Base-by-base conservation (phyloP, 345 rosid genomes). In the Brassica incana region DNA sequence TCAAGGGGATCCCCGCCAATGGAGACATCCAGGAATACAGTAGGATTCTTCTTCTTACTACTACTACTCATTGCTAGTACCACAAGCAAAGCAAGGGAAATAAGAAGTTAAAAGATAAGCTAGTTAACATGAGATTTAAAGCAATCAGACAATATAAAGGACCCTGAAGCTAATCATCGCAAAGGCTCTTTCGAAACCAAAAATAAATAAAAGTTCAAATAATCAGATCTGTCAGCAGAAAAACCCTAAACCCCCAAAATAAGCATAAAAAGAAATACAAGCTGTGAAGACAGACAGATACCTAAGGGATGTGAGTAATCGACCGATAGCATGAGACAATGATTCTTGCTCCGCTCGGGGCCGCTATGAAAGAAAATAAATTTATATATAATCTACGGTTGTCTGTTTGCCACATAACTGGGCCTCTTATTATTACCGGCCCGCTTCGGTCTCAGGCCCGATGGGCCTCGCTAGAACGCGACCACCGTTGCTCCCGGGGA, bases 21-120 rank as follows among this genome's bases (percentile, higher is more conserved):
- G 0, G 97, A 90, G 67, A 93, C 80, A 79, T 96, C 98, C 11
- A 96, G 81, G 79, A 88, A 93, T 0, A 96, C 93, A 72, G 72
- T 63, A 66, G 98, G 99, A 65, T 91, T 93, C 86, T 81, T 90
- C 75, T 88, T 90, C 16, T 27, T 61, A 12, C 8, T 61, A 81
- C 8, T 61, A 81, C 14, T 59, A 80, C 82, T 84, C 98, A 95
- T 95, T 27, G 79, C 84, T 77, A 50, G 36, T 33, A 32, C 35
- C 80, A 58, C 52, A 68, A 32, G 35, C 35, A 33, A 33, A 40
- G 60, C 18, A 16, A 54, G 59, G 8, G 20, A 14, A 50, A 65
- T 2, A 15, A 62, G 30, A 64, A 48, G 45, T 65, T 43, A 12
- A 23, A 23, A 77, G 30, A 62, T 2, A 54, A 3, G 18, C 40